A percentile compares a stretch with the other conserved stretches of the same genome.
phyloP scores from a whole-genome alignment of 768 basidiomycete species.

The Suillus alpinus region DNA sequence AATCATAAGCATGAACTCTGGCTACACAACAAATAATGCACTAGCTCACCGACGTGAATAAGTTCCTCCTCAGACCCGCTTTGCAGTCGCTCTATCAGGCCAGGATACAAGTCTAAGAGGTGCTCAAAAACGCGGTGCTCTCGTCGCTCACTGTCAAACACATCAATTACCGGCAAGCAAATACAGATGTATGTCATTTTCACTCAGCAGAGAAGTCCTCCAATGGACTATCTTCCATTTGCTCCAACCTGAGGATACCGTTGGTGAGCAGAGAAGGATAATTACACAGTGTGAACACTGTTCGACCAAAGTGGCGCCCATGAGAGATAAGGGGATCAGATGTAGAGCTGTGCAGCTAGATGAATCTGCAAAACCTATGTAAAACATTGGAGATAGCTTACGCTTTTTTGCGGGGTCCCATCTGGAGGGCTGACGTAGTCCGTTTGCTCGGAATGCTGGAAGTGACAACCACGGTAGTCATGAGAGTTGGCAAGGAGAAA shows the following conservation, averaged over 20 bases:
- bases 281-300: slow-evolving; percentile 13
- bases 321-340: slow-evolving; percentile 17
- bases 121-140: too few species aligned
- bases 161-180: too few species aligned
- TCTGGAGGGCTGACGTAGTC: slow-evolving; percentile 6
- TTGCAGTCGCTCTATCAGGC: not conserved
- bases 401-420: slow-evolving; percentile 13
- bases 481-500: not conserved
- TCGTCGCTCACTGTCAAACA: too few species aligned
- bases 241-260: slow-evolving; percentile 7
- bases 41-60: not conserved
- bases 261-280: slow-evolving; percentile 12
- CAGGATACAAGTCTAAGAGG: not conserved
- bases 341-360: not conserved
- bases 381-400: not conserved
- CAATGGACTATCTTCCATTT: slow-evolving; percentile 1
- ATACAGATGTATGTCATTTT: too few species aligned
- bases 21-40: not conserved
- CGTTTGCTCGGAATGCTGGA: not conserved
- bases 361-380: not conserved
- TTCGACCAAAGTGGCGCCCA: slow-evolving; percentile 18
- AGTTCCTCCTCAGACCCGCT: not conserved
- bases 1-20: not conserved
- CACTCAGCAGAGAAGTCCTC: not conserved
- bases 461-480: not conserved